Evolutionary conservation across 768 basidiomycete species (phyloP), one percentile per base, ranked within the genome.

Genomic region (Rhizopogon vinicolor): DNA sequence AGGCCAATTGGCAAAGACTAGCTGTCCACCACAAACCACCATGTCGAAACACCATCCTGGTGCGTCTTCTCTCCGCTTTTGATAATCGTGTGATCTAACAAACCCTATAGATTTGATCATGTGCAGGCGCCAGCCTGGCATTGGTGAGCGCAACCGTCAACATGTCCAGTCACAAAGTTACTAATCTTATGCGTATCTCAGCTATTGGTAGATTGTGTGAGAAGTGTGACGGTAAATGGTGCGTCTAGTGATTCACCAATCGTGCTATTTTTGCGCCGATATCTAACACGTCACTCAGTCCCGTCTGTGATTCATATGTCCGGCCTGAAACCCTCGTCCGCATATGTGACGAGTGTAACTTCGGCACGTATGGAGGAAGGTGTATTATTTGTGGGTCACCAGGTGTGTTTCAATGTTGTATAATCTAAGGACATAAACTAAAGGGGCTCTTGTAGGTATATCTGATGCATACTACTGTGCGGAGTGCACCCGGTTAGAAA

Each of bases 161-260:
- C 12, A 33, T 18, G 16, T 41, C 14, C 29, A 22, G 51, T 28
- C 18, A 54, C 43, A 35, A 52, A 50, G 44, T 56, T 13, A 9
- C 58, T 60, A 18, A 66, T 50, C 31, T 41, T 41, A 44, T 54
- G 33, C 40, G 39, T 29, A 31, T 54, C 19, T 16, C 62, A 97
- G 97, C 97, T 45, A 97, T 98, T 63, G 97, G 97, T 41, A 90
- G 97, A 64, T 81, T 98, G 51, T 99, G 97, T 72, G 97, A 99
- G 75, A 98, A 98, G 72, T 98, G 95, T 66, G 97, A 99, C 69
- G 97, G 97, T 50, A 98, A 98, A 86, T 99, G 97, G 96, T 97
- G 64, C 58, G 87, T 68, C 43, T 12, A 19, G 29, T 43, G 28
- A 9, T 41, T 44, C 50, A 25, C 12, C 12, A 4, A 22, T 42